Base-by-base conservation (phyloP, 2,329 filamentous ascomycete species). In the Cladosporium sp. region DNA sequence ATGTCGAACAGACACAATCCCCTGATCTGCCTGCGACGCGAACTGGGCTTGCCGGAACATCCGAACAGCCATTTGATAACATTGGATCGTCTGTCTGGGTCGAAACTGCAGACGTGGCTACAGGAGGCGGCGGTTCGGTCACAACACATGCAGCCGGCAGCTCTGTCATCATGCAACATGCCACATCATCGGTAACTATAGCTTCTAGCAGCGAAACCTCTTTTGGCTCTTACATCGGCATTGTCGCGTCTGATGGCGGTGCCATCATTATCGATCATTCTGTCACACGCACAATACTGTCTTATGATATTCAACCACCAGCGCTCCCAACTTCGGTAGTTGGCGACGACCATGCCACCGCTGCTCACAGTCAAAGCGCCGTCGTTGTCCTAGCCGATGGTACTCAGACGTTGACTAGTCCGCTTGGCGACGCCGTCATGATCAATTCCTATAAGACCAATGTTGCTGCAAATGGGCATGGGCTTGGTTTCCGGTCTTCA, bases 221-320 rank as follows among this genome's bases (percentile, higher is more conserved):
- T 2, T n/a, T 64, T 3, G 60, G 60, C 21, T 41, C 60, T 11
- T 49, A 64, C 34, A 28, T 57, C 30, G 38, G 32, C 32, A 55
- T 21, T n/a, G 49, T 26, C 26, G 60, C 60, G n/a, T 15, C 49
- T 11, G 49, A 55, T 15, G 52, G 52, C 24, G 34, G 28, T 18
- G 60, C 24, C 3, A n/a, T 64, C 11, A 21, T 64, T 3, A 18
- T 64, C 24, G 60, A 57, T 30, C 24, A 21, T 15, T 36, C 51
- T 10, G 26, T 24, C 18, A 55, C 52, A 11, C 34, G 38, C 60
- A 18, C 18, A 4, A 32, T 55, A 18, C 21, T 21, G 4, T 14
- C 60, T 1, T 14, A 28, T 14, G 51, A 18, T 4, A 34, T 34
- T 34, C 32, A 12, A 34, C 11, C 32, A 34, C 7, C 32, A 8